Evolutionary conservation across 2,329 filamentous ascomycete genomes (phyloP).

Genomic region (Arachnopeziza araneosa): DNA sequence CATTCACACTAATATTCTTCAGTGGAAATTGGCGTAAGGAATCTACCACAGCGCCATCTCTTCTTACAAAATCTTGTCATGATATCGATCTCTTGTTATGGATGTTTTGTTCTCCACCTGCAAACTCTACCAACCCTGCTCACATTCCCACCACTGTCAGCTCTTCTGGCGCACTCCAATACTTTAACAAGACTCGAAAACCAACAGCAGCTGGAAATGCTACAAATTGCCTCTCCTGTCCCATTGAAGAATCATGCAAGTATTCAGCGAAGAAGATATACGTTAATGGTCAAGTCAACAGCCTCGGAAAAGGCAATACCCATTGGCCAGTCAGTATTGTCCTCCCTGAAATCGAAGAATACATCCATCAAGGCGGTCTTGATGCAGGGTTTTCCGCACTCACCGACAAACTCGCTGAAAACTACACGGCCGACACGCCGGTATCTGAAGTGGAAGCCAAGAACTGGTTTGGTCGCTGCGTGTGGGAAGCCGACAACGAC

Average conservation of each 20-base stretch:
- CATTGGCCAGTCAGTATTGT: slow-evolving; percentile 85
- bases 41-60: slow-evolving; percentile 67
- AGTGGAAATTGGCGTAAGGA: slow-evolving; percentile 90
- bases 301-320: slow-evolving; percentile 59
- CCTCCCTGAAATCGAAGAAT: slow-evolving; percentile 86
- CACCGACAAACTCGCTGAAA: slow-evolving; percentile 36
- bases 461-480: slow-evolving; percentile 90
- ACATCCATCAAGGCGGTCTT: slow-evolving; percentile 41
- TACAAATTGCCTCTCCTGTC: slow-evolving; percentile 83
- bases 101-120: slow-evolving; percentile 66
- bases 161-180: slow-evolving; percentile 70
- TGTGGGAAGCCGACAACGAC: slow-evolving; percentile 88
- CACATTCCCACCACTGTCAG: slow-evolving; percentile 74
- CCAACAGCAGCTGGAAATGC: slow-evolving; percentile 66
- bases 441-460: slow-evolving; percentile 42
- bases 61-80: slow-evolving; percentile 94
- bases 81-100: slow-evolving; percentile 92
- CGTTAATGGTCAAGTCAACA: slow-evolving; percentile 42
- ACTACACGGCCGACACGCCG: slow-evolving; percentile 48
- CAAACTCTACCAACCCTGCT: slow-evolving; percentile 37
- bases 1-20: slow-evolving; percentile 6
- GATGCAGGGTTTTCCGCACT: slow-evolving; percentile 45
- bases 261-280: slow-evolving; percentile 79
- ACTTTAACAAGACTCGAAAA: slow-evolving; percentile 72
- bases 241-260: slow-evolving; percentile 67